Conservation (phyloP, 441 rosid genomes). For the Eruca vesicaria region DNA sequence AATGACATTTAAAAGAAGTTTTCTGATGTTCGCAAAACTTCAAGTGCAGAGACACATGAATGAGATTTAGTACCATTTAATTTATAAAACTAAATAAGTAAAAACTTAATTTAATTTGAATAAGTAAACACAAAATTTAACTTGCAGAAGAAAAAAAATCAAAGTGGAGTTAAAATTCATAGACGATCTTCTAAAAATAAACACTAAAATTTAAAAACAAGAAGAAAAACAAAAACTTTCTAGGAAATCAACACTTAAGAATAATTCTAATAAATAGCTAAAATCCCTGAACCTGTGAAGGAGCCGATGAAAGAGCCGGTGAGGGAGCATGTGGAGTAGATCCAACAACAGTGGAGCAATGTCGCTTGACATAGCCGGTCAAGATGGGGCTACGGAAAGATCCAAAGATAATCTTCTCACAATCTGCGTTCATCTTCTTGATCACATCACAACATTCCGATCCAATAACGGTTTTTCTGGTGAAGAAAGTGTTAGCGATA, state of each 20-base stretch:
- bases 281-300: background rate
- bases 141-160: background rate
- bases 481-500: background rate
- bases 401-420: background rate
- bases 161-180: background rate
- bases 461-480: background rate
- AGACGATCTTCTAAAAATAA: background rate
- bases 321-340: background rate
- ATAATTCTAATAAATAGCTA: background rate
- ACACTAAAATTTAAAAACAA: background rate
- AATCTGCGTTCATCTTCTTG: background rate
- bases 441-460: background rate
- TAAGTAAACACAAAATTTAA: too few relatives aligned
- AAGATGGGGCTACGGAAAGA: background rate
- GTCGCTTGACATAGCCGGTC: background rate
- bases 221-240: background rate
- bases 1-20: too few relatives aligned
- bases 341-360: background rate
- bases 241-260: background rate
- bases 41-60: too few relatives aligned
- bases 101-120: background rate
- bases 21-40: too few relatives aligned
- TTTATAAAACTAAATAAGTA: background rate
- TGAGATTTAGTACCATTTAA: background rate
- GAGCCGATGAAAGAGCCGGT: background rate